A percentile compares a stretch with the other conserved stretches of the same genome.
phyloP scores from a whole-genome alignment of 768 basidiomycete genomes.

The Tremella yokohamensis region DNA sequence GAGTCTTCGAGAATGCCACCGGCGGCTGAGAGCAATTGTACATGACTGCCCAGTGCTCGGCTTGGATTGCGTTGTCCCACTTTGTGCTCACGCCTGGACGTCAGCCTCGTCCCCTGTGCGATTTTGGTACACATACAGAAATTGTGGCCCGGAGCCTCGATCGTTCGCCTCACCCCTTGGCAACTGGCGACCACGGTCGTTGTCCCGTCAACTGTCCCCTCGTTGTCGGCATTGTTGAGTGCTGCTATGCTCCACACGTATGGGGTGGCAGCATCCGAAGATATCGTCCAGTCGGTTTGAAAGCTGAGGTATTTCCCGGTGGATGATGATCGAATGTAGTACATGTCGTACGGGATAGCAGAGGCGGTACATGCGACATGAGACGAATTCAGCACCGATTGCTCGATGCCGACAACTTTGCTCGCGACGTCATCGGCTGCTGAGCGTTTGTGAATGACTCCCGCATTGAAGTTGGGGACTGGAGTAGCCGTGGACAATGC shows the following conservation, averaged over 20 bases:
- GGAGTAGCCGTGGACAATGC: too few relatives aligned
- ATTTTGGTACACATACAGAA: neutral
- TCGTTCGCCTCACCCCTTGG: neutral
- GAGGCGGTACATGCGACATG: neutral
- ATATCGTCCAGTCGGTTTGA: neutral
- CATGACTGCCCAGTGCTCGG: slow-evolving; percentile 3
- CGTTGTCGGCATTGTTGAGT: neutral
- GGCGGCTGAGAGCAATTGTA: neutral
- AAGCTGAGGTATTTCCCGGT: slow-evolving; percentile 1
- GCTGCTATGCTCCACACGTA: slow-evolving; percentile 3
- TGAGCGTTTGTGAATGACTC: too few relatives aligned
- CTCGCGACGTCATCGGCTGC: too few relatives aligned
- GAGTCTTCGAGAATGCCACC: neutral
- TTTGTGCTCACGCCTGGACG: neutral
- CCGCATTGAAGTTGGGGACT: too few relatives aligned
- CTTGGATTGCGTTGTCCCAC: neutral
- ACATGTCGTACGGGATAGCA: neutral
- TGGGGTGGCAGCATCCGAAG: neutral
- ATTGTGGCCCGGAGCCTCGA: neutral
- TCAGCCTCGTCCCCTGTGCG: neutral
- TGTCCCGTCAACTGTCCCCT: neutral
- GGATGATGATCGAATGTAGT: neutral
- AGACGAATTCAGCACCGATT: neutral
- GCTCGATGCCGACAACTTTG: too few relatives aligned
- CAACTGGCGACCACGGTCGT: neutral